Evolutionary conservation across 306 rosid genomes (phyloP).

Genomic region (Prosopis cineraria): DNA sequence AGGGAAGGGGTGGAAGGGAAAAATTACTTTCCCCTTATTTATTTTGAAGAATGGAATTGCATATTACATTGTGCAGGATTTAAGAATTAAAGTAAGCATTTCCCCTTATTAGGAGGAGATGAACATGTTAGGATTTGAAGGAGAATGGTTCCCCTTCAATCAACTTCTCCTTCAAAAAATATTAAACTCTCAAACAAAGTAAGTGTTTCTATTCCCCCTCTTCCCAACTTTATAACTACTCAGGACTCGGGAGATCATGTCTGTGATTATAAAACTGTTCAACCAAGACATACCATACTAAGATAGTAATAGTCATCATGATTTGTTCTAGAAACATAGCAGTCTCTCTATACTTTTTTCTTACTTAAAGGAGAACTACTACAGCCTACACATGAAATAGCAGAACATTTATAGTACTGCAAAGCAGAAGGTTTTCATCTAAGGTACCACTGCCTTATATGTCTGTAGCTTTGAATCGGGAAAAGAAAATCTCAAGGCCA

Average conservation of each 20-base stretch:
- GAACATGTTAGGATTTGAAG: not conserved
- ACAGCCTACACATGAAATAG: too few relatives aligned
- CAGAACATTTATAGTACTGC: too few relatives aligned
- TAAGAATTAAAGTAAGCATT: not conserved
- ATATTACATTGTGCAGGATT: not conserved
- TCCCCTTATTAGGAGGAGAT: not conserved
- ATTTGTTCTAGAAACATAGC: not conserved
- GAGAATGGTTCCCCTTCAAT: not conserved
- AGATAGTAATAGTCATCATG: not conserved
- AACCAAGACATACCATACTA: not conserved
- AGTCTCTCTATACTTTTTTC: not conserved
- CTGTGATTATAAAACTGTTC: not conserved
- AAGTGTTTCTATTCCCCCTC: constrained; percentile 3
- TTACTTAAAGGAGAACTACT: not conserved
- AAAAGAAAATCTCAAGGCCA: not conserved
- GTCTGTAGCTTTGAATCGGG: not conserved
- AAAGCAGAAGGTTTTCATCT: too few relatives aligned
- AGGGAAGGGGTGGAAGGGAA: not conserved
- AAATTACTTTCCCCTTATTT: not conserved
- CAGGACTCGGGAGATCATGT: constrained; percentile 23
- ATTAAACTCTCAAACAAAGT: not conserved
- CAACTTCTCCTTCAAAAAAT: not conserved
- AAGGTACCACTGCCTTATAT: too few relatives aligned
- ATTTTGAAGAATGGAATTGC: not conserved
- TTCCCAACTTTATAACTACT: not conserved